phyloP scores from a whole-genome alignment of 306 rosid genomes.

The Clitoria ternatea region DNA sequence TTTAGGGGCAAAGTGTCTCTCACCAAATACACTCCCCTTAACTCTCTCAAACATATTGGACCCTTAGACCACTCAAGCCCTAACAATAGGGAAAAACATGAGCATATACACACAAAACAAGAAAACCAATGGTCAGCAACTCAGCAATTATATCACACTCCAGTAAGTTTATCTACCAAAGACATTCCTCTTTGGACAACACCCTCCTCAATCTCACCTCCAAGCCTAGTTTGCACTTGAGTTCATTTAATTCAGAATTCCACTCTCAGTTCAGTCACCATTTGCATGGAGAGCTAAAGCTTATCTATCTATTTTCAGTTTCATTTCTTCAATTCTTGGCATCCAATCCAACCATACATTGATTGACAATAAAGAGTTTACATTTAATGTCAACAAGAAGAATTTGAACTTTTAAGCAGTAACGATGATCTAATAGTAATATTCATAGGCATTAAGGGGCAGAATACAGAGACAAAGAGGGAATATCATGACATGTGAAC shows the following conservation, averaged over 20 bases:
- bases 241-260: background rate
- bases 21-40: too few species aligned
- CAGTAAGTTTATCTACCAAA: background rate
- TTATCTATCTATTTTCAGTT: constrained; percentile 5
- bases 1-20: too few species aligned
- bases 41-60: too few species aligned
- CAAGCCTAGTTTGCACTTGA: background rate
- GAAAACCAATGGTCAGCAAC: background rate
- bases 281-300: constrained; percentile 8
- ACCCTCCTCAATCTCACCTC: background rate
- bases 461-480: background rate
- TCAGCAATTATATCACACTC: background rate
- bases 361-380: background rate
- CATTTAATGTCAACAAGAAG: background rate
- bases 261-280: background rate
- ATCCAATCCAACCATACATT: constrained; percentile 1
- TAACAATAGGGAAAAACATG: too few species aligned
- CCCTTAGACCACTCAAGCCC: too few species aligned
- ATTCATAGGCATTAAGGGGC: background rate
- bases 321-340: constrained; percentile 18
- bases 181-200: background rate
- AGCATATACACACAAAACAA: background rate
- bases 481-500: constrained; percentile 5
- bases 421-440: background rate
- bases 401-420: background rate